phyloP scores from a whole-genome alignment of 2,329 filamentous ascomycete species.

The Purpureocillium takamizusanense region DNA sequence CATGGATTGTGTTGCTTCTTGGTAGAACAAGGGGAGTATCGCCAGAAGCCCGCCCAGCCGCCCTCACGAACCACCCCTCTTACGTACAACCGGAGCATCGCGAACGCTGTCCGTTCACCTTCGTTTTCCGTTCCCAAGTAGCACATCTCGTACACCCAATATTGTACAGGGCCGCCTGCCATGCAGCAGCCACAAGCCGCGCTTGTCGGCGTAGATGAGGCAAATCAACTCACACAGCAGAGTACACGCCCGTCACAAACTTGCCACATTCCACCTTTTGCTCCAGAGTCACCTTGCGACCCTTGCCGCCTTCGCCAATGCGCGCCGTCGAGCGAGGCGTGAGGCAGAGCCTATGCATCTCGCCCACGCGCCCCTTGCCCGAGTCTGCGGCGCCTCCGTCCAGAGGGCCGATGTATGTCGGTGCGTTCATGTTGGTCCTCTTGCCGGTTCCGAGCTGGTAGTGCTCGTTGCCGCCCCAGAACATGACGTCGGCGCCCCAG shows the following conservation, averaged over 20 bases:
- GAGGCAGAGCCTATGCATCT: conserved; percentile 69
- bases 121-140: too few species aligned
- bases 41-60: not conserved
- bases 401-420: conserved; percentile 69
- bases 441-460: conserved; percentile 91
- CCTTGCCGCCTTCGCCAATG: conserved; percentile 48
- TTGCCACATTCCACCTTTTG: conserved; percentile 84
- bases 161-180: too few species aligned
- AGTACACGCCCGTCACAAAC: conserved; percentile 76
- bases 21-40: not conserved
- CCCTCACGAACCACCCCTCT: too few species aligned
- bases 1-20: too few species aligned
- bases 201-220: too few species aligned
- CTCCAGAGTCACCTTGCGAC: conserved; percentile 66
- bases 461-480: conserved; percentile 92
- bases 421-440: conserved; percentile 67
- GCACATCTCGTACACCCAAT: too few species aligned
- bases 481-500: conserved; percentile 81
- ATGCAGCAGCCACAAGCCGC: too few species aligned
- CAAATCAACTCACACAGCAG: conserved; percentile 44
- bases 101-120: too few species aligned
- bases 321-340: conserved; percentile 66
- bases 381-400: conserved; percentile 53
- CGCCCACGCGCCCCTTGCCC: conserved; percentile 48
- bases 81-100: too few species aligned